A percentile compares a stretch with the other conserved stretches of the same genome.
phyloP scores from a whole-genome alignment of 179 eudicot species.

The Beta lomatogona region DNA sequence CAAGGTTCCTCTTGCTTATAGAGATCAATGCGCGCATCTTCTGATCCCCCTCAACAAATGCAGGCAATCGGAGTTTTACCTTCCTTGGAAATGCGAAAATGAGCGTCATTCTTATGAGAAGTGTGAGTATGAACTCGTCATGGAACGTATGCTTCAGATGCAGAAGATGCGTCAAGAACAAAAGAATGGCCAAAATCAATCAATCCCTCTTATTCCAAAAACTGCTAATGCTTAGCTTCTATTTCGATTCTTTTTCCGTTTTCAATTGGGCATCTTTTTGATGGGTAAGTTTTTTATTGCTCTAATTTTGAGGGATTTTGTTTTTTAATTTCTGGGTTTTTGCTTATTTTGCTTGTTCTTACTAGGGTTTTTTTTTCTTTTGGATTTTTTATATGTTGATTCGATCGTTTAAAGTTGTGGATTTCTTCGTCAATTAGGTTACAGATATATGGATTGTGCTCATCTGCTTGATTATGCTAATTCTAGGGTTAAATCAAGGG shows the following conservation, averaged over 20 bases:
- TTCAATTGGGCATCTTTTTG: not conserved
- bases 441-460: not conserved
- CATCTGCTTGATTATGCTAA: not conserved
- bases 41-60: conserved; percentile 97
- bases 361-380: not conserved
- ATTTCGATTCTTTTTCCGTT: not conserved
- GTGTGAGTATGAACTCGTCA: conserved; percentile 97
- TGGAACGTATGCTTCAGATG: conserved; percentile 96
- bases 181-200: conserved; percentile 35
- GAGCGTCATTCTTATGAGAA: conserved; percentile 93
- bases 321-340: not conserved
- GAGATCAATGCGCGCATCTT: conserved; percentile 94
- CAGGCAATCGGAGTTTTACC: conserved; percentile 74
- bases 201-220: conserved; percentile 64
- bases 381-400: not conserved
- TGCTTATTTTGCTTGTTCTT: not conserved
- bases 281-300: not conserved
- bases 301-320: not conserved
- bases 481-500: not conserved
- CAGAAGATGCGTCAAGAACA: conserved; percentile 74
- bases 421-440: not conserved
- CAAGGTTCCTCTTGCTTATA: conserved; percentile 72
- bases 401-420: not conserved
- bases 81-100: conserved; percentile 92
- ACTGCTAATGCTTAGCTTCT: conserved; percentile 63